Conservation (phyloP, 2,329 filamentous ascomycete genomes). For the Pseudopyrenochaeta lycopersici region DNA sequence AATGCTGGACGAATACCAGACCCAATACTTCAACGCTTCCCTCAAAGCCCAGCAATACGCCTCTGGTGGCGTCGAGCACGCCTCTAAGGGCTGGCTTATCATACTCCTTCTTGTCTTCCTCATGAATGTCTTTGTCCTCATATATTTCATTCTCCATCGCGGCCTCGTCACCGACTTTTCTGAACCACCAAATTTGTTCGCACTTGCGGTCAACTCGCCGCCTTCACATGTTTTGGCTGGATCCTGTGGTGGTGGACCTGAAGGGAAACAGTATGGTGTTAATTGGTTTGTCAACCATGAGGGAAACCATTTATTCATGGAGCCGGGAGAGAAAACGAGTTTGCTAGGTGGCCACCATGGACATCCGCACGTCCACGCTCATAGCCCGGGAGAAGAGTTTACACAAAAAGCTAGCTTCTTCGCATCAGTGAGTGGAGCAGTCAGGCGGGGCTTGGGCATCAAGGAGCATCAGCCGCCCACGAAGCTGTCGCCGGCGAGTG, state of each 20-base stretch:
- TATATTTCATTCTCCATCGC: slow-evolving; percentile 67
- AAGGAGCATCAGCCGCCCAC: slow-evolving; percentile 14
- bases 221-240: slow-evolving; percentile 62
- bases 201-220: slow-evolving; percentile 73
- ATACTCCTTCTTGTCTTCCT: slow-evolving; percentile 72
- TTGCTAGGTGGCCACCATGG: slow-evolving; percentile 13
- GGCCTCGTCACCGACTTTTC: slow-evolving; percentile 80
- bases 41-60: slow-evolving; percentile 74
- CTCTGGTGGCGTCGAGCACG: slow-evolving; percentile 67
- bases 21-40: slow-evolving; percentile 70
- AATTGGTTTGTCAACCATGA: slow-evolving; percentile 58
- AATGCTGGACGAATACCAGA: slow-evolving; percentile 56
- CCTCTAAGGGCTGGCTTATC: slow-evolving; percentile 73
- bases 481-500: slow-evolving; percentile 31
- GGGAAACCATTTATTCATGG: slow-evolving; percentile 64
- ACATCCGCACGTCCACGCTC: slow-evolving; percentile 15
- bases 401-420: background rate
- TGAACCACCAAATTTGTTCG: slow-evolving; percentile 79
- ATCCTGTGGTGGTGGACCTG: slow-evolving; percentile 65
- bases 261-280: slow-evolving; percentile 58
- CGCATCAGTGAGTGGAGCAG: slow-evolving; percentile 8
- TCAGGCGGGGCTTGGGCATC: slow-evolving; percentile 18
- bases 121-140: slow-evolving; percentile 71
- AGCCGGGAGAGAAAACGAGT: slow-evolving; percentile 49
- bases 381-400: slow-evolving; percentile 5